A percentile compares a stretch with the other conserved stretches of the same genome.
Evolutionary conservation across 495 filamentous ascomycete genomes (phyloP).

Genomic region (Aspergillus incahuasiensis): DNA sequence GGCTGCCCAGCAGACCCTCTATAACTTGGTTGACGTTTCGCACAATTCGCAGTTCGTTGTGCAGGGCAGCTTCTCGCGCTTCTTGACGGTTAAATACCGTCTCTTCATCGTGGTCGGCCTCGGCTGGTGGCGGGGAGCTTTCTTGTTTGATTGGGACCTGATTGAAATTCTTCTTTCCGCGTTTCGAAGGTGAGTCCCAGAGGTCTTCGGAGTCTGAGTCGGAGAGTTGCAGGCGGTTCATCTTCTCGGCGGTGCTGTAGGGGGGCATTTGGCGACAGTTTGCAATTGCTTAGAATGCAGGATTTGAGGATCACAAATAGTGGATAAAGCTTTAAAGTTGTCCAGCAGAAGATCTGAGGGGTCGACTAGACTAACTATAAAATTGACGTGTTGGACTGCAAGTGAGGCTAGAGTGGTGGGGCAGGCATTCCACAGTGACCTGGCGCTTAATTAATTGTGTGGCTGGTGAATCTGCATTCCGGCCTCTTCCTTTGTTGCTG

Average conservation of each 20-base stretch:
- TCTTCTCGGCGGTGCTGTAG: conserved; percentile 40
- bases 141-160: conserved; percentile 21
- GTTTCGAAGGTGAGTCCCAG: conserved; percentile 65
- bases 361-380: background rate
- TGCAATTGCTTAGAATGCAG: background rate
- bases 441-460: conserved; percentile 11
- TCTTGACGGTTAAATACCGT: conserved; percentile 63
- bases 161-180: conserved; percentile 23
- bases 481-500: conserved; percentile 9
- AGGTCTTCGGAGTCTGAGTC: conserved; percentile 66
- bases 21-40: conserved; percentile 82
- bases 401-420: conserved; percentile 3
- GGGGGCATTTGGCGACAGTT: conserved; percentile 24
- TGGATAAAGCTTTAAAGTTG: background rate
- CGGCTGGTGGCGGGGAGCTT: conserved; percentile 37
- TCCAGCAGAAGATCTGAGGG: background rate
- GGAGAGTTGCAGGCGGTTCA: conserved; percentile 50
- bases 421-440: background rate
- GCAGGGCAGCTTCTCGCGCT: conserved; percentile 66
- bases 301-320: background rate
- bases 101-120: conserved; percentile 41
- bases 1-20: conserved; percentile 71
- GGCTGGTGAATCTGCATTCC: conserved; percentile 11
- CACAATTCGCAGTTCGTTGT: conserved; percentile 74
- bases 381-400: background rate